phyloP scores from a whole-genome alignment of 495 filamentous ascomycete species.

The Lasiosphaeris hirsuta region DNA sequence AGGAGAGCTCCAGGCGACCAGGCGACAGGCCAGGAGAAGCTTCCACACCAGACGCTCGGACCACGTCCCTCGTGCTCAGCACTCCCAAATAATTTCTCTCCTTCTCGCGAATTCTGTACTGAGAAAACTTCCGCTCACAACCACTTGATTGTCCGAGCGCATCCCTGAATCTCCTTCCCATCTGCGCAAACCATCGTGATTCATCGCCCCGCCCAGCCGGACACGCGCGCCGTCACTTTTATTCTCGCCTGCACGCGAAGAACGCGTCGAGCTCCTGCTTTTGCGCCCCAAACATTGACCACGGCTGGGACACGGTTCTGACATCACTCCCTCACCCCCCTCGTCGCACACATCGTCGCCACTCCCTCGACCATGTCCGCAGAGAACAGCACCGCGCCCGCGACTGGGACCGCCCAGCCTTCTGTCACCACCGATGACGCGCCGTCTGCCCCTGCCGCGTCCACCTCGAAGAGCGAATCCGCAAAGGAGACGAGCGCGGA shows the following conservation, averaged over 20 bases:
- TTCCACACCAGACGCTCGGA: constrained; percentile 29
- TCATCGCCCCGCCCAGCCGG: constrained; percentile 19
- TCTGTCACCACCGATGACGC: constrained; percentile 15
- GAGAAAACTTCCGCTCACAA: constrained; percentile 28
- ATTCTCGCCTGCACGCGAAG: constrained; percentile 17
- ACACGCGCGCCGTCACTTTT: constrained; percentile 16
- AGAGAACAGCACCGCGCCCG: constrained; percentile 11
- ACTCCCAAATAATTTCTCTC: constrained; percentile 33
- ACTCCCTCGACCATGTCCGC: constrained; percentile 16
- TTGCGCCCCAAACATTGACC: constrained; percentile 20
- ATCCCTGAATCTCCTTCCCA: constrained; percentile 19
- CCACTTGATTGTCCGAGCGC: constrained; percentile 23
- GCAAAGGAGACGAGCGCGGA: constrained; percentile 21
- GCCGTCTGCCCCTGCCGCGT: constrained; percentile 16
- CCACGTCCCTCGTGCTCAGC: constrained; percentile 22
- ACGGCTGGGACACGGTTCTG: constrained; percentile 16
- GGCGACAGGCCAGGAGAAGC: constrained; percentile 14
- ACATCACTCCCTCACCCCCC: constrained; percentile 26
- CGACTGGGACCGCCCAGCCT: not conserved
- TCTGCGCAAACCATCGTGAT: constrained; percentile 24
- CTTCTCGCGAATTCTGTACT: constrained; percentile 22
- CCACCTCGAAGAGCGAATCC: too few relatives aligned
- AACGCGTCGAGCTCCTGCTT: constrained; percentile 27
- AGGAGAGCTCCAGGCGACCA: constrained; percentile 1
- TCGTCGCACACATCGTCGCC: constrained; percentile 10